phyloP scores from a whole-genome alignment of 345 rosid species.

The Brassica napus region DNA sequence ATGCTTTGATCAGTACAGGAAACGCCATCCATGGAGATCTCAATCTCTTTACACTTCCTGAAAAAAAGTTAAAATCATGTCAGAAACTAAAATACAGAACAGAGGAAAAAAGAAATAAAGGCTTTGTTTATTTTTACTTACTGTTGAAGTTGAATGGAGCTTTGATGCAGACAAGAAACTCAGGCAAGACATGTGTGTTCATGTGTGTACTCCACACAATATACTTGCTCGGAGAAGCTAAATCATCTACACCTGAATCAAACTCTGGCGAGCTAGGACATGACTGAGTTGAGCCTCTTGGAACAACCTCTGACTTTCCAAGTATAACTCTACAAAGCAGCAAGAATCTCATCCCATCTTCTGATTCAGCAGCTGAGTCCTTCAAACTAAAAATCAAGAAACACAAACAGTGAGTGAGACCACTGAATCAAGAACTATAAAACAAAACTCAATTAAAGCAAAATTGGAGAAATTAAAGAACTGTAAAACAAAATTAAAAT shows the following conservation, averaged over 20 bases:
- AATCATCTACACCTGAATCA: conserved; percentile 69
- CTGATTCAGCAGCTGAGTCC: conserved; percentile 44
- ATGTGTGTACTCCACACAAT: conserved; percentile 69
- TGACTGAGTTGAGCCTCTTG: conserved; percentile 48
- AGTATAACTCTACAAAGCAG: conserved; percentile 65
- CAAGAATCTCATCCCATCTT: conserved; percentile 68
- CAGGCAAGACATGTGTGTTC: conserved; percentile 75
- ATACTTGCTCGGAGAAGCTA: conserved; percentile 55
- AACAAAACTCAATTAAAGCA: background rate
- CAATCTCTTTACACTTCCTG: conserved; percentile 41
- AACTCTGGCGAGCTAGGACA: conserved; percentile 66
- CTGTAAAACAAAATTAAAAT: too few species aligned
- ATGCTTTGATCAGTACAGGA: conserved; percentile 57
- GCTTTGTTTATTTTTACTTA: conserved; percentile 22
- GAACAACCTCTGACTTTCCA: conserved; percentile 72
- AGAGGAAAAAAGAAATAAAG: background rate
- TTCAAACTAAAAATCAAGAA: conserved; percentile 44
- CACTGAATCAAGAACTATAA: background rate
- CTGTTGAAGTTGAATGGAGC: conserved; percentile 52
- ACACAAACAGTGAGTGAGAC: background rate
- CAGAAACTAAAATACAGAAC: conserved; percentile 4
- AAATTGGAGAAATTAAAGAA: too few species aligned
- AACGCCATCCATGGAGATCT: conserved; percentile 86
- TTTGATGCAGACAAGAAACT: conserved; percentile 62
- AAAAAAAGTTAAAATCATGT: conserved; percentile 5